phyloP scores from a whole-genome alignment of 371 early-diverging fungal genomes.

The Mortierella sp. region DNA sequence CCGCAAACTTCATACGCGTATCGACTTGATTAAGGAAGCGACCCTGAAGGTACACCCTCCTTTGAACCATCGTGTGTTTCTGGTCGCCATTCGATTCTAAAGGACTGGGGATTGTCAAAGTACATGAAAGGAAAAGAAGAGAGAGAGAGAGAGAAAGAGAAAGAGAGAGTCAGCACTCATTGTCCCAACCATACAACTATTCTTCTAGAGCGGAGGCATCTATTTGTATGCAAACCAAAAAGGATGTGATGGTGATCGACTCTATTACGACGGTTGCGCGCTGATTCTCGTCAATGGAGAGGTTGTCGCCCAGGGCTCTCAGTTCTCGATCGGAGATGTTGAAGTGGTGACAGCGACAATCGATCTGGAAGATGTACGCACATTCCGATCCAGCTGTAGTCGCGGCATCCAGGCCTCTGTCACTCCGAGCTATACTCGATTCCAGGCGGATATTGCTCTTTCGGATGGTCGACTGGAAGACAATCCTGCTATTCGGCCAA shows the following conservation, averaged over 20 bases:
- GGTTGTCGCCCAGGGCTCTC: slow-evolving; percentile 90
- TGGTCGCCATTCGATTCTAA: not conserved
- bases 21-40: slow-evolving; percentile 91
- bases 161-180: not conserved
- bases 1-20: slow-evolving; percentile 84
- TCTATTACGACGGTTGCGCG: slow-evolving; percentile 97
- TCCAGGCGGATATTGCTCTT: slow-evolving; percentile 66
- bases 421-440: slow-evolving; percentile 69
- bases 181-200: not conserved
- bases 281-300: slow-evolving; percentile 93
- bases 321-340: slow-evolving; percentile 94
- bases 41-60: slow-evolving; percentile 76
- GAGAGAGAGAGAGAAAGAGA: no score
- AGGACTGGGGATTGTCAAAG: not conserved
- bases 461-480: slow-evolving; percentile 60
- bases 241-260: slow-evolving; percentile 98
- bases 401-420: slow-evolving; percentile 85
- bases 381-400: slow-evolving; percentile 79
- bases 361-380: slow-evolving; percentile 90
- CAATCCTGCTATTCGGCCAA: slow-evolving; percentile 27
- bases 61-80: not conserved
- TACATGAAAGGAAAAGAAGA: no score
- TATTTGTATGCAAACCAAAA: slow-evolving; percentile 97
- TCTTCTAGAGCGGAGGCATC: slow-evolving; percentile 82
- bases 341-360: slow-evolving; percentile 94